phyloP scores from a whole-genome alignment of 257 asterid genomes.

The Rubia yunnanensis region DNA sequence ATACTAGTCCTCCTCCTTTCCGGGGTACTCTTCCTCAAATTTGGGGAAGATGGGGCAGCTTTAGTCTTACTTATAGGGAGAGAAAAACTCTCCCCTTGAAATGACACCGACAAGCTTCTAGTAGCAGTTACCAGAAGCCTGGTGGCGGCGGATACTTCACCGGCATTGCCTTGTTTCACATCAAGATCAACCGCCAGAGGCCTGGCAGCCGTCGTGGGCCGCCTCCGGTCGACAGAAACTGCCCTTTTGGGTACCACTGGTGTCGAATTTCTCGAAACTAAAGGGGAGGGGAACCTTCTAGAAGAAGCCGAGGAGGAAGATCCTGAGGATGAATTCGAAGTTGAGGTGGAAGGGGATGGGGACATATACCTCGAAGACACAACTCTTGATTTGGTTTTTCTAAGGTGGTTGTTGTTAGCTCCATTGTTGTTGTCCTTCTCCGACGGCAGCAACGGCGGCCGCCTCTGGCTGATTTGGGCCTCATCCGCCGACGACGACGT shows the following conservation, averaged over 20 bases:
- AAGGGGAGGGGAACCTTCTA: slow-evolving; percentile 71
- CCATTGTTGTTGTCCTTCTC: slow-evolving; percentile 67
- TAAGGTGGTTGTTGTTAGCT: slow-evolving; percentile 27
- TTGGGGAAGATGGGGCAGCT: slow-evolving; percentile 64
- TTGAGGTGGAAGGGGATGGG: slow-evolving; percentile 72
- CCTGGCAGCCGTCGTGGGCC: slow-evolving; percentile 38
- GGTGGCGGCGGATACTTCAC: slow-evolving; percentile 65
- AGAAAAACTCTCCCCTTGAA: slow-evolving; percentile 84
- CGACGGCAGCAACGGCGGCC: slow-evolving; percentile 81
- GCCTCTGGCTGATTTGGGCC: slow-evolving; percentile 24
- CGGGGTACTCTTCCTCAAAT: slow-evolving; percentile 64
- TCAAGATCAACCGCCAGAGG: slow-evolving; percentile 58
- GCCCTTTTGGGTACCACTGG: slow-evolving; percentile 59
- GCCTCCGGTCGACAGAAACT: slow-evolving; percentile 72
- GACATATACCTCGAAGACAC: slow-evolving; percentile 87
- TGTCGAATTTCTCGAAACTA: slow-evolving; percentile 49
- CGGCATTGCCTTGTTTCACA: slow-evolving; percentile 33
- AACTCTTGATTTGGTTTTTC: slow-evolving; percentile 63
- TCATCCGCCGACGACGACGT: slow-evolving; percentile 30
- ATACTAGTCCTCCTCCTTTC: slow-evolving; percentile 51
- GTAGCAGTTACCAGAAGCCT: slow-evolving; percentile 70
- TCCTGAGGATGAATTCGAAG: slow-evolving; percentile 63
- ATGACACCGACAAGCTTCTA: slow-evolving; percentile 84
- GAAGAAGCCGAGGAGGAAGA: slow-evolving; percentile 59
- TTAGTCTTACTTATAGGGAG: slow-evolving; percentile 80